Conservation (phyloP, 2,329 filamentous ascomycete genomes). For the Apiospora marii region DNA sequence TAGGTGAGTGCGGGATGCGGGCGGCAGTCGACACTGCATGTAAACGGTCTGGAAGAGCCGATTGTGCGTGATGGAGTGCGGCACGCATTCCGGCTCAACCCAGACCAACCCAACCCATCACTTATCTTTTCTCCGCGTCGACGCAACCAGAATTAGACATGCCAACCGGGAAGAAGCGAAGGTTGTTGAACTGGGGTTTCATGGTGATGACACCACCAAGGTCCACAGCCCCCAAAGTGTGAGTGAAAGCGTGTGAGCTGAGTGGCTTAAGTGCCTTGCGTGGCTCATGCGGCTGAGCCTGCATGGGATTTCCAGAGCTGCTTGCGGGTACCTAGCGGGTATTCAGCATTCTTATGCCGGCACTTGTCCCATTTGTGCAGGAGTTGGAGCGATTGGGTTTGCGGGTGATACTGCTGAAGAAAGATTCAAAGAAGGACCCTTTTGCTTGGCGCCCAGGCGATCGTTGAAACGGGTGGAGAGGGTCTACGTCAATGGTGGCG, state of each 20-base stretch:
- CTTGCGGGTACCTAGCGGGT: neutral
- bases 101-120: neutral
- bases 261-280: neutral
- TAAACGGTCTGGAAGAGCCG: neutral
- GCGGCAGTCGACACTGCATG: neutral
- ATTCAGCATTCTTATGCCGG: neutral
- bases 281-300: conserved; percentile 1
- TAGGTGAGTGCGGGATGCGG: neutral
- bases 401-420: neutral
- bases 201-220: too few species aligned
- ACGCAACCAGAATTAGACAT: neutral
- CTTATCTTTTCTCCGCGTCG: neutral
- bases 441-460: conserved; percentile 2
- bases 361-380: conserved; percentile 5
- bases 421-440: neutral
- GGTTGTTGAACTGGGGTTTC: neutral
- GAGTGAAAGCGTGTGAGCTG: neutral
- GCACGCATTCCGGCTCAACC: neutral
- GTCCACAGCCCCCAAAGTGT: neutral
- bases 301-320: neutral
- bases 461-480: conserved; percentile 13
- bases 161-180: neutral
- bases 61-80: neutral
- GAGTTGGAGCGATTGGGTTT: conserved; percentile 3
- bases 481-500: conserved; percentile 23